A percentile compares a stretch with the other conserved stretches of the same genome.
These are phyloP conservation scores for Zygotorulaspora danielsina DNA, from an alignment of 805 yeast species.

Conservation along the genomic window DNA sequence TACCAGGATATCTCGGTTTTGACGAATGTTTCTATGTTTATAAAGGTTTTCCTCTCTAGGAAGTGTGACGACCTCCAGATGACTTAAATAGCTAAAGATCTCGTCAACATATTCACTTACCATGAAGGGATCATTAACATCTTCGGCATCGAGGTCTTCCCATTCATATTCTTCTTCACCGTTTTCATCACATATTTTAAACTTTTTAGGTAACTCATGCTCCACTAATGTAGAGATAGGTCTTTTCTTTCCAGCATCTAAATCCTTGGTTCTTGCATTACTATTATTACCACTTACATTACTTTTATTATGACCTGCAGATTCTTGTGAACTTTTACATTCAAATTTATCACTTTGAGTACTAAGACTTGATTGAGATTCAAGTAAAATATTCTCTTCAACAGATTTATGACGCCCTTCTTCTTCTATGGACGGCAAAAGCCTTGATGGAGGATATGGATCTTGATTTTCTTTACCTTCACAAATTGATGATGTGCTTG, in stretches of 20 bases:
- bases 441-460: slow-evolving; percentile 14
- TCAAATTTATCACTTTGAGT: slow-evolving; percentile 5
- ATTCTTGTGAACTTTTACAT: slow-evolving; percentile 4
- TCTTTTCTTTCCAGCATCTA: slow-evolving; percentile 32
- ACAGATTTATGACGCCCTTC: slow-evolving; percentile 10
- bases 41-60: slow-evolving; percentile 45
- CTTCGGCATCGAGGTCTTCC: slow-evolving; percentile 81
- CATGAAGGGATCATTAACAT: slow-evolving; percentile 79
- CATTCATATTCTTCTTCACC: slow-evolving; percentile 42
- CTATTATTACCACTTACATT: slow-evolving; percentile 2
- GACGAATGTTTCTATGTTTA: slow-evolving; percentile 42
- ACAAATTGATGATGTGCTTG: slow-evolving; percentile 4
- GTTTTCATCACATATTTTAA: slow-evolving; percentile 32
- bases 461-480: slow-evolving; percentile 31
- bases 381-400: slow-evolving; percentile 7
- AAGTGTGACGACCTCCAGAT: slow-evolving; percentile 64
- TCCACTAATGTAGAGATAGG: slow-evolving; percentile 36
- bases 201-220: slow-evolving; percentile 34
- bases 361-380: slow-evolving; percentile 8
- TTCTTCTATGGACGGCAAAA: slow-evolving; percentile 19
- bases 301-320: slow-evolving; percentile 1
- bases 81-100: slow-evolving; percentile 74
- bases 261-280: slow-evolving; percentile 3
- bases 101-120: slow-evolving; percentile 89
- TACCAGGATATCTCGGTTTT: slow-evolving; percentile 70